Conservation (phyloP, 1,284 basidiomycete species). For the Puccinia polysora region DNA sequence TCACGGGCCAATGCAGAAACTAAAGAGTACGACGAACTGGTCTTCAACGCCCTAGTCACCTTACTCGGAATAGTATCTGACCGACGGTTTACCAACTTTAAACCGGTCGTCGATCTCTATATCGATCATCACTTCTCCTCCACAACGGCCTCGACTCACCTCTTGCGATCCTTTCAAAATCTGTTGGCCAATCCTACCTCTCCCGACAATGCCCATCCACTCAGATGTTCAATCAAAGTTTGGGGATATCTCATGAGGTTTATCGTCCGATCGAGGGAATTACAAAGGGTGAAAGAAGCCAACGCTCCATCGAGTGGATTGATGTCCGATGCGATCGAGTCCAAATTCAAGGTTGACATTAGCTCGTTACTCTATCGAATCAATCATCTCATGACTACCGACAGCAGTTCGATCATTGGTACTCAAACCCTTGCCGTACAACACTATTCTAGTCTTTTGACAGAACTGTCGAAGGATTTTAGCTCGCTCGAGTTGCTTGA, state of each 20-base stretch:
- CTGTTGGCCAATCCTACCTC: constrained; percentile 71
- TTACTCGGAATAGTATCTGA: constrained; percentile 78
- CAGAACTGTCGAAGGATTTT: constrained; percentile 77
- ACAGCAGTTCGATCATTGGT: constrained; percentile 77
- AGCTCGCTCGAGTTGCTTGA: constrained; percentile 73
- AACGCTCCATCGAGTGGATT: constrained; percentile 43
- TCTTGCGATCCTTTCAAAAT: constrained; percentile 78
- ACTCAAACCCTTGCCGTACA: constrained; percentile 76
- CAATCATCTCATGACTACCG: constrained; percentile 80
- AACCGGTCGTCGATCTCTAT: constrained; percentile 85
- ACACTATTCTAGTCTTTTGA: constrained; percentile 86
- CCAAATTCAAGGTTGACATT: constrained; percentile 72
- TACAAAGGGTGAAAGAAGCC: constrained; percentile 72
- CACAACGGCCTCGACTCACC: constrained; percentile 67
- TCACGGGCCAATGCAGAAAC: constrained; percentile 65
- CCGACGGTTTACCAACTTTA: constrained; percentile 88
- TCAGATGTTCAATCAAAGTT: constrained; percentile 86
- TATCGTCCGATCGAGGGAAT: constrained; percentile 76
- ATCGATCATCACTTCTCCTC: constrained; percentile 77
- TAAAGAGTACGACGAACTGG: constrained; percentile 75
- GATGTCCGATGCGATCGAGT: constrained; percentile 60
- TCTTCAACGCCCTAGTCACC: constrained; percentile 84
- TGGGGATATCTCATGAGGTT: constrained; percentile 96
- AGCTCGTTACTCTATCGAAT: constrained; percentile 71
- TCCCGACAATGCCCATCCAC: constrained; percentile 67